phyloP scores from a whole-genome alignment of 2,329 filamentous ascomycete species.

The Beauveria bassiana region DNA sequence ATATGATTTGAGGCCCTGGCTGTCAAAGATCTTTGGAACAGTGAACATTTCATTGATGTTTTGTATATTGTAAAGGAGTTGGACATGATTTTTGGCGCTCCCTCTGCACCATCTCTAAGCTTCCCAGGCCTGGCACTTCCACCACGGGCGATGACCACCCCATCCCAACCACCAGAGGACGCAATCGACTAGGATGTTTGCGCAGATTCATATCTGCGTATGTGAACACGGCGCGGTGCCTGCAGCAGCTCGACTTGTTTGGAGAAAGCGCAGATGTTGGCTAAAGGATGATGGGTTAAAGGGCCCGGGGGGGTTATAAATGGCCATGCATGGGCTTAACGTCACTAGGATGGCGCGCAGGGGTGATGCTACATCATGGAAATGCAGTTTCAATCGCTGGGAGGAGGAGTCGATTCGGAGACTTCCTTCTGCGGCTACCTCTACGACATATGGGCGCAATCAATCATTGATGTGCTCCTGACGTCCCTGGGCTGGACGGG shows the following conservation, averaged over 20 bases:
- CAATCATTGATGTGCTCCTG: constrained; percentile 36
- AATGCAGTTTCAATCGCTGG: constrained; percentile 16
- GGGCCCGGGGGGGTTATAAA: constrained; percentile 26
- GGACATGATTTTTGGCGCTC: neutral
- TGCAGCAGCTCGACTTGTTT: constrained; percentile 23
- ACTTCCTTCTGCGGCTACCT: constrained; percentile 37
- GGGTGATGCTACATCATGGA: constrained; percentile 21
- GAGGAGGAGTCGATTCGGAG: constrained; percentile 17
- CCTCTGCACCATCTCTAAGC: constrained; percentile 9
- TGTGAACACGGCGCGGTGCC: constrained; percentile 25
- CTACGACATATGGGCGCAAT: constrained; percentile 45
- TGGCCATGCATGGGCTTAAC: constrained; percentile 13
- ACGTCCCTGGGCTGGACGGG: neutral
- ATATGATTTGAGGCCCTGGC: too few species aligned
- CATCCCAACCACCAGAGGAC: neutral
- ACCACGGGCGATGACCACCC: constrained; percentile 31
- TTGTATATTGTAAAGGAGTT: too few species aligned
- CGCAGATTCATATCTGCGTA: constrained; percentile 26
- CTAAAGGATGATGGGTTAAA: constrained; percentile 19
- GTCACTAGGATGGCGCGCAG: constrained; percentile 19
- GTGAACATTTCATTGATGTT: rapidly evolving
- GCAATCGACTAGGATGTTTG: constrained; percentile 25
- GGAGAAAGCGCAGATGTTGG: constrained; percentile 19
- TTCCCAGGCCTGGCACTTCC: constrained; percentile 15
- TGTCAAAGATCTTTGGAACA: too few species aligned